Base-by-base conservation (phyloP, 2,329 filamentous ascomycete genomes). In the Beauveria bassiana region DNA sequence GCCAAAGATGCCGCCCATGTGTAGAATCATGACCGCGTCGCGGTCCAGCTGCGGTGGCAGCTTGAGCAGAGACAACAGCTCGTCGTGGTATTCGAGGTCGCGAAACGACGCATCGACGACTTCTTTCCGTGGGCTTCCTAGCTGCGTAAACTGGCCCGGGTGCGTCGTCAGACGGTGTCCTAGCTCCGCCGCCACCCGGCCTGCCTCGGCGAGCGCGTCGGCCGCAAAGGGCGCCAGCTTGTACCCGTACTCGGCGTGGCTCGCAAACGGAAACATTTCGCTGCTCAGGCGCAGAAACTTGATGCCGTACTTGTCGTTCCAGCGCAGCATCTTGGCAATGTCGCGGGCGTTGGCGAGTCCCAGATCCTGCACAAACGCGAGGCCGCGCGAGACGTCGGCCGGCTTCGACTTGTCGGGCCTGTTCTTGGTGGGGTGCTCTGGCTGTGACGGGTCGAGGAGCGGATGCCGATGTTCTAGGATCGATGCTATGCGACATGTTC, bases 251-350 rank as follows among this genome's bases (percentile, higher is more conserved):
- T 91, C 88, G 26, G 84, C 82, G 69, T 98, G 93, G 65, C 90
- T 96, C 1, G 93, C 93, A 72, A 97, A 97, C 0, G 93, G 93
- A 66, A 98, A 98, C 90, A 97, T 97, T 68, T 97, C 93, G 60
- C 91, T 96, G 67, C 91, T 96, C 22, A 98, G 79, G 1, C 93
- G 85, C 84, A 98, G 85, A 72, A 98, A 97, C 67, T 86, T 93
- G 74, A 98, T 98, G 45, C 88, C 87, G 66, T 93, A 97, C 66
- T 86, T 89, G 65, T 96, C 88, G 70, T 98, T 97, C 93, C 93
- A 98, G 1, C 86, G 83, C 9, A 97, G 70, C 85, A 97, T 91
- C 73, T 96, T 96, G 62, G 82, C 76, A 38, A 97, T 85, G 68
- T 98, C 93, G 46, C 84, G 81, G 1, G 90, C 89, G 72, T 98